Base-by-base conservation (phyloP, 2,329 filamentous ascomycete genomes). In the Xylaria sp. region DNA sequence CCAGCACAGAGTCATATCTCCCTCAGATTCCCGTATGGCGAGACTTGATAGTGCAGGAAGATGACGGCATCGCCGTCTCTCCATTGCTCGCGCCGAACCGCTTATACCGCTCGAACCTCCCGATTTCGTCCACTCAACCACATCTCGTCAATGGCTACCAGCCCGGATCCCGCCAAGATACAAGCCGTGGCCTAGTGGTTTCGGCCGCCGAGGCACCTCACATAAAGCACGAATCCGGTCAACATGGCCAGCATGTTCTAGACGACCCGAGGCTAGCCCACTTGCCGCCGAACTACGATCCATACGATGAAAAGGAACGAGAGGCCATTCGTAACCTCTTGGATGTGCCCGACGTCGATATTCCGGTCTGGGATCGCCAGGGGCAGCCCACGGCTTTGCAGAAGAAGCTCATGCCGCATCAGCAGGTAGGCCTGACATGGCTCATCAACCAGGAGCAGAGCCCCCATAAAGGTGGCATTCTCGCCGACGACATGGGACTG, bases 401-500 rank as follows among this genome's bases (percentile, higher is more conserved):
- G 5, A 65, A 25, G 20, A 58, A 62, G 25, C 70, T 78, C 39
- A 71, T 78, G 73, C 69, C 73, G 12, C 76, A 78, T 55, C 77
- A 78, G 55, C 74, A 66, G 37, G 73, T 77, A 13, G 73, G 74
- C 61, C 66, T 78, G 8, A 78, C 75, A 18, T 78, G 77, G 77
- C 59, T 78, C 57, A 72, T 75, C n/a, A 61, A 75, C 25, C 75
- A 77, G 50, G 77, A 78, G 64, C 63, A 77, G 28, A 72, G 74
- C 48, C 2, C 37, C 5, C 63, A 72, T 20, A 78, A 76, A 65
- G 76, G 76, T 3, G 75, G 74, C 1, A 74, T 78, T 55, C 76
- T 78, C 41, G 77, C 77, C 62, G 76, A 78, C 46, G 76, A 74
- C 6, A 78, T 78, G 77, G 77, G 77, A 9, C 56, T 78, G 25